Base-by-base conservation (phyloP, 129 eudicot genomes). In the Arctium minus region DNA sequence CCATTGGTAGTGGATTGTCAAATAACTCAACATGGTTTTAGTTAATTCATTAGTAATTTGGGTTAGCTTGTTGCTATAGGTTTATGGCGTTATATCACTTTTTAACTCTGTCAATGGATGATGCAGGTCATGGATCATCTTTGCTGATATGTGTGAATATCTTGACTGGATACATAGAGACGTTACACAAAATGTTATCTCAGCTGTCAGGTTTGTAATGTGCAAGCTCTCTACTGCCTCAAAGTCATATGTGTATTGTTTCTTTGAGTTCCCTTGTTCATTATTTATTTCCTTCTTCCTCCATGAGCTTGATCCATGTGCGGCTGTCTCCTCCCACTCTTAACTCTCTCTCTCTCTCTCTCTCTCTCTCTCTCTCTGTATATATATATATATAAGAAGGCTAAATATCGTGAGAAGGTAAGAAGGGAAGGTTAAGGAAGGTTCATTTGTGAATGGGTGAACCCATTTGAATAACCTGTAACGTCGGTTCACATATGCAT, bases 61-160 rank as follows among this genome's bases (percentile, higher is more conserved):
- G 71, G 71, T 29, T 15, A 2, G 71, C 32, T 67, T 67, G 35
- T 67, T 64, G 12, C 70, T 27, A 5, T 64, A 27, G 4, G 15
- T 72, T 37, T 37, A n/a, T 72, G 4, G 15, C 3, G 15, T n/a
- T 0, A n/a, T 12, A 18, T 62, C 56, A 50, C 65, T 74, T 42
- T 88, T 31, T 11, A 39, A 65, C 44, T 70, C 69, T 42, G 39
- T 82, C 44, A 56, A 82, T 78, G 62, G 27, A 73, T 82, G 74
- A 68, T 84, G 83, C 89, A 96, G 99, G 99, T 77, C 97, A 96
- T 87, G 99, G 99, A 75, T 93, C 99, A 65, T 93, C 99, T 53
- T 86, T 96, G 87, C 82, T 96, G 70, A 90, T 96, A 62, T 96
- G 99, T 81, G 91, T 96, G 86, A 90, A 91, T 75, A 96, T 96